Conservation (phyloP, 2,329 filamentous ascomycete species). For the Penicillium sp. region DNA sequence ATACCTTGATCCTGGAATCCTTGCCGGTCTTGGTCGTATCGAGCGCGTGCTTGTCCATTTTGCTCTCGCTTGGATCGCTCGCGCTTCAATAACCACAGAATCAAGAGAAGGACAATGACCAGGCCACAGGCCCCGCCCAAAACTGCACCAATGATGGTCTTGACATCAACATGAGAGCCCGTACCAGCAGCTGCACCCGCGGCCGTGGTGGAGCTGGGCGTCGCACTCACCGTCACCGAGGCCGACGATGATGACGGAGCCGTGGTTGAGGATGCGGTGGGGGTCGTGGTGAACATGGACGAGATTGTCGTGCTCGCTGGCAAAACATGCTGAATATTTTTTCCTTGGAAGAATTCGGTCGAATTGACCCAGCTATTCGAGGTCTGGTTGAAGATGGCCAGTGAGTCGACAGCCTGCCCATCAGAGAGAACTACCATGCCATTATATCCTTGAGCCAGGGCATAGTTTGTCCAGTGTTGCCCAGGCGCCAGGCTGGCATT, state of each 20-base stretch:
- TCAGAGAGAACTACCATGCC: constrained; percentile 74
- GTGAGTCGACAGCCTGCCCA: constrained; percentile 58
- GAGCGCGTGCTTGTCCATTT: constrained; percentile 43
- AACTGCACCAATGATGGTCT: constrained; percentile 70
- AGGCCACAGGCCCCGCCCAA: constrained; percentile 75
- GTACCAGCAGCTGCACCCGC: constrained; percentile 30
- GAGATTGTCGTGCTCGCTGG: constrained; percentile 17
- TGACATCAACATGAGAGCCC: constrained; percentile 20
- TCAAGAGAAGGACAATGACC: constrained; percentile 60
- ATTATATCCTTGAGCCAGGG: constrained; percentile 59
- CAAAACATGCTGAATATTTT: constrained; percentile 9
- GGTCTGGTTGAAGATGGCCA: constrained; percentile 71
- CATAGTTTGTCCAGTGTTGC: constrained; percentile 60
- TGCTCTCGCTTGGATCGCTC: constrained; percentile 47
- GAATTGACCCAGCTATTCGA: constrained; percentile 75
- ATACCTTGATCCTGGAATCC: constrained; percentile 43
- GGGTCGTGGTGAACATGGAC: constrained; percentile 21
- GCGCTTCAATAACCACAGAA: constrained; percentile 58
- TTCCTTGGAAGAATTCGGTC: constrained; percentile 53
- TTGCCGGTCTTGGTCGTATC: constrained; percentile 53
- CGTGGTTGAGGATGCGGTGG: constrained; percentile 19
- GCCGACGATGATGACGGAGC: constrained; percentile 19
- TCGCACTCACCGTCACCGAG: constrained; percentile 30
- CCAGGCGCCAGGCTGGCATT: constrained; percentile 67
- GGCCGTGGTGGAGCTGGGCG: constrained; percentile 29